phyloP scores from a whole-genome alignment of 176 grass and related monocot genomes.

The Musa schizocarpa region DNA sequence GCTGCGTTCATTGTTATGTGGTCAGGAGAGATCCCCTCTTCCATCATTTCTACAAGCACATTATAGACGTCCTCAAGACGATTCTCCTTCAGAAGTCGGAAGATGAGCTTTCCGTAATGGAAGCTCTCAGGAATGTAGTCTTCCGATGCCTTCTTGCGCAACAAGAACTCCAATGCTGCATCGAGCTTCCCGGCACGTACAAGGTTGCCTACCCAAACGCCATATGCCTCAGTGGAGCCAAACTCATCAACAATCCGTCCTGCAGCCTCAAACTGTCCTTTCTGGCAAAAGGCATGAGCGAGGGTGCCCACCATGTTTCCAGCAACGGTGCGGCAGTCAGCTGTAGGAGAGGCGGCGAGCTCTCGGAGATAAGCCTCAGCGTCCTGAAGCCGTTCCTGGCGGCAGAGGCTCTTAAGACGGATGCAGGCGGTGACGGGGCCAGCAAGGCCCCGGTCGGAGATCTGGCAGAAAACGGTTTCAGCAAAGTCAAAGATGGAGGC shows the following conservation, averaged over 20 bases:
- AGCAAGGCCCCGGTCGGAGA: constrained; percentile 29
- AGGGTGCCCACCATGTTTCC: constrained; percentile 25
- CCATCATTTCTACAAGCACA: constrained; percentile 87
- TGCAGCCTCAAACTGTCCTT: constrained; percentile 32
- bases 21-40: constrained; percentile 72
- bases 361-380: constrained; percentile 57
- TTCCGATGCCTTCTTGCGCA: constrained; percentile 57
- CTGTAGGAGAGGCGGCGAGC: constrained; percentile 25
- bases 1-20: constrained; percentile 56
- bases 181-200: constrained; percentile 39
- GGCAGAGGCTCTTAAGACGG: constrained; percentile 64
- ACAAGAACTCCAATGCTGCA: constrained; percentile 51
- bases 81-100: constrained; percentile 44
- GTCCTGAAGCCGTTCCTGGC: constrained; percentile 28
- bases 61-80: constrained; percentile 59
- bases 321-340: constrained; percentile 24
- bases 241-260: constrained; percentile 52
- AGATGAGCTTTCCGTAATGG: constrained; percentile 45
- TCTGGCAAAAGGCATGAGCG: constrained; percentile 36
- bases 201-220: constrained; percentile 48
- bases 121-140: constrained; percentile 50
- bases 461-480: constrained; percentile 32
- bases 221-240: constrained; percentile 47
- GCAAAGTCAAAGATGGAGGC: constrained; percentile 67
- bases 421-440: constrained; percentile 40